Conservation (phyloP, 345 rosid genomes). For the Excoecaria cochinchinensis region DNA sequence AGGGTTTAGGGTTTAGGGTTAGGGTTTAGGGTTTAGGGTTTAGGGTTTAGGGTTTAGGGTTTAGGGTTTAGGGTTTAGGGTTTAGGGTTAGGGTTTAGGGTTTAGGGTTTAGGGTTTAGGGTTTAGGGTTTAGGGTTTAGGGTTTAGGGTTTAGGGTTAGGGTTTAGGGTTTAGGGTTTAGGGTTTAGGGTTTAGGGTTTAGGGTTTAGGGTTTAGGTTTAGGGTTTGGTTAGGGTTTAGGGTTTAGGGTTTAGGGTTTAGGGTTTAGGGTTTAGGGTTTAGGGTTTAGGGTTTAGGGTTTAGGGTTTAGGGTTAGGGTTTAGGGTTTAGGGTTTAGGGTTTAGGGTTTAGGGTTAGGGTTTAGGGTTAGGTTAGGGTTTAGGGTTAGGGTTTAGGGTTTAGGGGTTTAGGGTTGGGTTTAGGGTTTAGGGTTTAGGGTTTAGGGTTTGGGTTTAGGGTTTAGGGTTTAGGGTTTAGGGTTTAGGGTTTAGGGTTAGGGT, state of each 20-base stretch:
- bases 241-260: conserved; percentile 15
- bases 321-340: conserved; percentile 21
- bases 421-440: conserved; percentile 30
- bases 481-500: conserved; percentile 20
- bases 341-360: conserved; percentile 24
- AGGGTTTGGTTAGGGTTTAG: conserved; percentile 19
- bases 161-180: conserved; percentile 23
- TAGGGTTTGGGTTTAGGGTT: conserved; percentile 22
- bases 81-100: conserved; percentile 23
- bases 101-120: conserved; percentile 21
- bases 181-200: conserved; percentile 27
- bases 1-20: conserved; percentile 25
- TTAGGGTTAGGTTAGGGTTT: conserved; percentile 28
- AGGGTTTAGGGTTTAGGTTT: conserved; percentile 26
- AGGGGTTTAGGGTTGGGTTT: conserved; percentile 23
- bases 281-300: not conserved
- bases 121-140: conserved; percentile 18
- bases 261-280: conserved; percentile 23
- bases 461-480: conserved; percentile 28
- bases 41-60: conserved; percentile 10
- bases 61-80: conserved; percentile 12
- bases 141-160: conserved; percentile 19
- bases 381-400: conserved; percentile 27
- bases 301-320: not conserved
- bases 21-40: conserved; percentile 24